Conservation (phyloP, 2,329 filamentous ascomycete species). For the Cladosporium sp. region DNA sequence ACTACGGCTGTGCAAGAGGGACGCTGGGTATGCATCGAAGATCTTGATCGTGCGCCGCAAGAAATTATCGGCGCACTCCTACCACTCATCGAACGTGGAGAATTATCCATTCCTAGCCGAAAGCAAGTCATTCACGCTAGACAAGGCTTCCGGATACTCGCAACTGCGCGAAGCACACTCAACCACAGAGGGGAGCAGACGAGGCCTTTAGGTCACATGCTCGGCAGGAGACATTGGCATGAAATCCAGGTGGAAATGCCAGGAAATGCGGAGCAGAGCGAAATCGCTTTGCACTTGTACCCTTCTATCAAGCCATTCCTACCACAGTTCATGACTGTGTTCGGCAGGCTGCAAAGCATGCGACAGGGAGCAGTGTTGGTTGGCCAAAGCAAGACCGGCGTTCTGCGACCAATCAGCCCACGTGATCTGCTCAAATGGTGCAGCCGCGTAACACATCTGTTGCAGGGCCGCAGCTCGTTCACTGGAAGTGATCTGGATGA, state of each 20-base stretch:
- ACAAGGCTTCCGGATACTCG: constrained; percentile 85
- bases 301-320: constrained; percentile 65
- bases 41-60: constrained; percentile 89
- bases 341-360: constrained; percentile 47
- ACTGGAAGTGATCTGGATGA: constrained; percentile 73
- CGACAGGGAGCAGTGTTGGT: constrained; percentile 48
- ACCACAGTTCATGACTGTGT: constrained; percentile 59
- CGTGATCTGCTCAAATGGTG: constrained; percentile 93
- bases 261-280: constrained; percentile 67
- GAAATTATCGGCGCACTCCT: constrained; percentile 93
- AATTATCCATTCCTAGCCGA: constrained; percentile 84
- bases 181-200: constrained; percentile 71
- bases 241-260: constrained; percentile 70
- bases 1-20: constrained; percentile 93
- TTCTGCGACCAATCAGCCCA: constrained; percentile 64
- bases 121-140: constrained; percentile 83
- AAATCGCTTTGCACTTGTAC: constrained; percentile 71
- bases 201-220: constrained; percentile 66
- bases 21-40: constrained; percentile 95
- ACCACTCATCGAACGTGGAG: constrained; percentile 88
- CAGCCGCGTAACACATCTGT: constrained; percentile 68
- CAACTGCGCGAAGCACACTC: constrained; percentile 75
- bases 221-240: constrained; percentile 87
- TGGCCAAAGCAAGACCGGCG: constrained; percentile 56
- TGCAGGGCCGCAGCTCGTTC: constrained; percentile 63